phyloP scores from a whole-genome alignment of 441 rosid genomes.

The Populus trichocarpa region DNA sequence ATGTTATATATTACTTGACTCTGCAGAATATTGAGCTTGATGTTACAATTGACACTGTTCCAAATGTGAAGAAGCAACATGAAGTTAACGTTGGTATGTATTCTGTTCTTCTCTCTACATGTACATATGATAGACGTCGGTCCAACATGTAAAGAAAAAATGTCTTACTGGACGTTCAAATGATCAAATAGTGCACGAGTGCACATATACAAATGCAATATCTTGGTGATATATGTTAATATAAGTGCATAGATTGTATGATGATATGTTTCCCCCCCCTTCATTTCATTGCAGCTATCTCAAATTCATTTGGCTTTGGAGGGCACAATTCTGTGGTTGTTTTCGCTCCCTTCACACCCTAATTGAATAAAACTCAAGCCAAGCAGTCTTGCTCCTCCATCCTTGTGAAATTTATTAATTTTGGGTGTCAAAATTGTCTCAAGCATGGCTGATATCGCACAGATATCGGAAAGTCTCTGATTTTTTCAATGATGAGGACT shows the following conservation, averaged over 20 bases:
- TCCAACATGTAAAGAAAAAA: not conserved
- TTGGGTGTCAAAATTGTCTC: not conserved
- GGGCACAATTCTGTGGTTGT: slow-evolving; percentile 75
- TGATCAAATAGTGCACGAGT: too few species aligned
- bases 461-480: not conserved
- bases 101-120: slow-evolving; percentile 1
- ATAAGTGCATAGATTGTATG: too few species aligned
- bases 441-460: too few species aligned
- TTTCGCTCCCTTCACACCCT: slow-evolving; percentile 53
- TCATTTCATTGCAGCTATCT: slow-evolving; percentile 42
- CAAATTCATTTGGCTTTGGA: slow-evolving; percentile 70
- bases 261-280: too few species aligned
- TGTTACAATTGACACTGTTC: slow-evolving; percentile 62
- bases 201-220: too few species aligned
- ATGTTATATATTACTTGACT: not conserved
- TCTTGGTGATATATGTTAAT: too few species aligned
- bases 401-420: slow-evolving; percentile 9
- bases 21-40: slow-evolving; percentile 50
- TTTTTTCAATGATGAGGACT: not conserved
- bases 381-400: slow-evolving; percentile 1
- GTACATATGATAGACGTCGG: not conserved
- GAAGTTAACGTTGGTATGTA: slow-evolving; percentile 59
- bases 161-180: not conserved
- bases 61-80: slow-evolving; percentile 57
- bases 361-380: slow-evolving; percentile 7